phyloP scores from a whole-genome alignment of 2,329 filamentous ascomycete species.

The Neocatenulostroma microsporum region DNA sequence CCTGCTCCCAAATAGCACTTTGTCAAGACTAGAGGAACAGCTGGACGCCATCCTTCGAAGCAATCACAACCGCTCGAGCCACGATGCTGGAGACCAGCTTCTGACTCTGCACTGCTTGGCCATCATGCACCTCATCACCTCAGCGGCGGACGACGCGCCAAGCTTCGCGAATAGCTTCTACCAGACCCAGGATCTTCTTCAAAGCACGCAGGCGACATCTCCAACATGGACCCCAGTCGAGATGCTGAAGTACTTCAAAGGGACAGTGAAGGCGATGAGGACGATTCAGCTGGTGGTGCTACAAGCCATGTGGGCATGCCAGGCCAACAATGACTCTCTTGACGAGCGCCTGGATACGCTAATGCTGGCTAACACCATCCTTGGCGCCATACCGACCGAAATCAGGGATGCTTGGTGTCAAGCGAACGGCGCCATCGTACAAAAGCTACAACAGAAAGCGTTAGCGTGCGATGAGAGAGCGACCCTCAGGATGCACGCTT shows the following conservation, averaged over 20 bases:
- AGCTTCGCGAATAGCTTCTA: slow-evolving; percentile 19
- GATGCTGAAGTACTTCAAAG: slow-evolving; percentile 28
- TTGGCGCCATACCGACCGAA: slow-evolving; percentile 22
- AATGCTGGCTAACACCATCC: slow-evolving; percentile 22
- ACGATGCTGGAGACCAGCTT: slow-evolving; percentile 22
- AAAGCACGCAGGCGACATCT: slow-evolving; percentile 18
- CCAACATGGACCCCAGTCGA: slow-evolving; percentile 24
- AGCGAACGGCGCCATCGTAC: slow-evolving; percentile 23
- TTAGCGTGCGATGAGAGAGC: slow-evolving; percentile 15
- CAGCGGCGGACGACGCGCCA: slow-evolving; percentile 16
- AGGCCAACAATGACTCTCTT: slow-evolving; percentile 10
- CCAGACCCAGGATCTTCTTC: slow-evolving; percentile 25
- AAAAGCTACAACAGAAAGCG: slow-evolving; percentile 29
- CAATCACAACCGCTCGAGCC: slow-evolving; percentile 10
- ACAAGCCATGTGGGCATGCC: slow-evolving; percentile 25
- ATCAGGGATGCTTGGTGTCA: slow-evolving; percentile 24
- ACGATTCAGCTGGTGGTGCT: slow-evolving; percentile 29
- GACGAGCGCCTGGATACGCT: slow-evolving; percentile 21
- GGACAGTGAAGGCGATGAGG: slow-evolving; percentile 24
- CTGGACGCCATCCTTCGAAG: slow-evolving; percentile 27
- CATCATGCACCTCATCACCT: slow-evolving; percentile 28
- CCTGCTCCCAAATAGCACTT: slow-evolving; percentile 20
- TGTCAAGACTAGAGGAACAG: slow-evolving; percentile 25
- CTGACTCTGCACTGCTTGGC: slow-evolving; percentile 30
- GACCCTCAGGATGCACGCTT: slow-evolving; percentile 18